Evolutionary conservation across 2,329 filamentous ascomycete species (phyloP).

Genomic region (Ceratocystis ficicola): DNA sequence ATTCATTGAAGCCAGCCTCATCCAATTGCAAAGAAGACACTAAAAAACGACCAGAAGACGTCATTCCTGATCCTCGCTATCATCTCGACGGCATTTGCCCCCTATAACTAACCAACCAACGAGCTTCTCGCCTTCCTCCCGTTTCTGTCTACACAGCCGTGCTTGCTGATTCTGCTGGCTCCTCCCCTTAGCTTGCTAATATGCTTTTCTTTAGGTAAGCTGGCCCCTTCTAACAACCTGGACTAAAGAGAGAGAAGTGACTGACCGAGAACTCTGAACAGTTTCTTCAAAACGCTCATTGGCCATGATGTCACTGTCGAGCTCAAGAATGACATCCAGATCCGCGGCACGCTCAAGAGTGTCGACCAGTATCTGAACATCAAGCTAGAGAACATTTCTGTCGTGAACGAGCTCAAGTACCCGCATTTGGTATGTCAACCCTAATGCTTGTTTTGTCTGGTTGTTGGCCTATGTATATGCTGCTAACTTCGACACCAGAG

Average conservation of each 20-base stretch:
- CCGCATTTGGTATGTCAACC: conserved; percentile 62
- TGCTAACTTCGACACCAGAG: conserved; percentile 32
- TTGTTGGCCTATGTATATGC: neutral
- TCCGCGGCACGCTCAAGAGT: conserved; percentile 88
- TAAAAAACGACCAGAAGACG: neutral
- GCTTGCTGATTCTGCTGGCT: neutral
- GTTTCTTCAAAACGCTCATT: conserved; percentile 98
- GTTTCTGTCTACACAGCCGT: neutral
- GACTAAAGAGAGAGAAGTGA: neutral
- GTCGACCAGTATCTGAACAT: conserved; percentile 99
- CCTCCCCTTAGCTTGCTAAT: conserved; percentile 23
- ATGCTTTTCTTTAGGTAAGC: conserved; percentile 39
- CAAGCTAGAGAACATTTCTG: conserved; percentile 89
- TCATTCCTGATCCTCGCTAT: neutral
- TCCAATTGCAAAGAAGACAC: neutral
- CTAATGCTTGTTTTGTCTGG: neutral
- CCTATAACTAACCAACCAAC: too few relatives aligned
- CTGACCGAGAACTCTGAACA: conserved; percentile 29
- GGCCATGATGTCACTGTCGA: conserved; percentile 96
- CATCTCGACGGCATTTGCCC: too few relatives aligned
- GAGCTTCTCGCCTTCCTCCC: too few relatives aligned
- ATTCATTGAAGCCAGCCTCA: neutral
- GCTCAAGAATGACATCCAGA: conserved; percentile 98
- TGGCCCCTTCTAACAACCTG: neutral
- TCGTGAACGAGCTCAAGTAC: conserved; percentile 87